Evolutionary conservation across 768 basidiomycete species (phyloP), one percentile per base, ranked within the genome.

Genomic region (Lactarius psammicola): DNA sequence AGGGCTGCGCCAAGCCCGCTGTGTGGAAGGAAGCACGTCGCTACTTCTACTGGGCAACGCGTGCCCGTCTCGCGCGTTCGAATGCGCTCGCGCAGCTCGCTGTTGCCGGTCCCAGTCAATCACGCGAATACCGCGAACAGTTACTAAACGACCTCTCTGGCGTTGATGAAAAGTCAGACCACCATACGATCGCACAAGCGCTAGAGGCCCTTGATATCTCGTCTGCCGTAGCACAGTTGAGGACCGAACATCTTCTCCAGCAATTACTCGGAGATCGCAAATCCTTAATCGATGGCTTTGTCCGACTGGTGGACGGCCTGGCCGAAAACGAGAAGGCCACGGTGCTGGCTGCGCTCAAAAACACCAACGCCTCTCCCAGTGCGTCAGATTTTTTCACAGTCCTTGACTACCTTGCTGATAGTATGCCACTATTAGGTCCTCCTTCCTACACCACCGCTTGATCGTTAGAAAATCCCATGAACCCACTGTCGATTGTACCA

Each of bases 21-120:
- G 84, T 87, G 55, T 98, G 95, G 95, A 93, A 91, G 76, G 83
- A 91, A 60, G 87, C 95, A 62, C 88, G 94, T 65, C 85, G 94
- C 67, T 83, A 87, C 73, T 95, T 98, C 84, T 96, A 96, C 79
- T 97, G 94, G 95, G 86, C 91, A 51, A 82, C 93, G 34, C 89
- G 95, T 53, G 88, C 89, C n/a, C 87, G 89, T 60, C 77, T 92
- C 36, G 89, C 89, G 30, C 85, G 84, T 62, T 88, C 88, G 1
- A 77, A 79, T 44, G 87, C 87, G 23, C 78, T 91, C 51, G 80
- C 82, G 51, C 79, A 82, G 66, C 80, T 97, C 53, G 80, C 84
- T 6, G 84, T 85, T 56, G 89, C 90, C 23, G 87, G 86, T 71
- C 93, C 95, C 4, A 84, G 84, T 38, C 79, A 91, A 1, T 80